Conservation (phyloP, 2,329 filamentous ascomycete species). For the Raffaelea arxii region DNA sequence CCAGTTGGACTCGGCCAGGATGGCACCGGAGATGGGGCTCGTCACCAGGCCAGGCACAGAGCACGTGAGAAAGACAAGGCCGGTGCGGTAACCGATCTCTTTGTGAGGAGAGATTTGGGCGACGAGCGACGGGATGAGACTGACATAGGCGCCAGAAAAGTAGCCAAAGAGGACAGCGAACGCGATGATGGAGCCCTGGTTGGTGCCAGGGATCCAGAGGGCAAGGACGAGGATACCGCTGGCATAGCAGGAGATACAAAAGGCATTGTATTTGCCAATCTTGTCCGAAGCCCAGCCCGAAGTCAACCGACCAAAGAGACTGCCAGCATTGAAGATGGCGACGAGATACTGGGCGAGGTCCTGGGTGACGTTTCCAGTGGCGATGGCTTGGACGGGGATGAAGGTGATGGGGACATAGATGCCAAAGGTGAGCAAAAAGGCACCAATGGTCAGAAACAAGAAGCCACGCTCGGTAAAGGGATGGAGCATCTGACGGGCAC, state of each 20-base stretch:
- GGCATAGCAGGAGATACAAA: conserved; percentile 34
- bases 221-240: conserved; percentile 27
- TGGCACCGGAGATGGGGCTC: conserved; percentile 38
- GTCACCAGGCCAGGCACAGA: conserved; percentile 41
- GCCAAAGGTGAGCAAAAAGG: conserved; percentile 16
- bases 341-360: conserved; percentile 16
- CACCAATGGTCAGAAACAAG: conserved; percentile 11
- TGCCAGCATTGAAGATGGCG: conserved; percentile 18
- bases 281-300: conserved; percentile 21
- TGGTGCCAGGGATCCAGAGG: conserved; percentile 31
- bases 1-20: conserved; percentile 15
- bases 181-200: conserved; percentile 21
- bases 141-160: conserved; percentile 30
- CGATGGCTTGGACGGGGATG: conserved; percentile 14
- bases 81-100: conserved; percentile 45
- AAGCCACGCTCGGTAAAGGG: conserved; percentile 15
- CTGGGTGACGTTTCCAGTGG: conserved; percentile 11
- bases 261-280: conserved; percentile 29
- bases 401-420: conserved; percentile 18
- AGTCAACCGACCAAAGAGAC: conserved; percentile 24
- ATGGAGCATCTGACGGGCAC: conserved; percentile 7
- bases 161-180: conserved; percentile 33
- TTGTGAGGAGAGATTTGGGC: conserved; percentile 44
- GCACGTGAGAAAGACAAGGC: conserved; percentile 40
- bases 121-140: conserved; percentile 27